Conservation (phyloP, 2,329 filamentous ascomycete genomes). For the Ceratocystis colombiana region DNA sequence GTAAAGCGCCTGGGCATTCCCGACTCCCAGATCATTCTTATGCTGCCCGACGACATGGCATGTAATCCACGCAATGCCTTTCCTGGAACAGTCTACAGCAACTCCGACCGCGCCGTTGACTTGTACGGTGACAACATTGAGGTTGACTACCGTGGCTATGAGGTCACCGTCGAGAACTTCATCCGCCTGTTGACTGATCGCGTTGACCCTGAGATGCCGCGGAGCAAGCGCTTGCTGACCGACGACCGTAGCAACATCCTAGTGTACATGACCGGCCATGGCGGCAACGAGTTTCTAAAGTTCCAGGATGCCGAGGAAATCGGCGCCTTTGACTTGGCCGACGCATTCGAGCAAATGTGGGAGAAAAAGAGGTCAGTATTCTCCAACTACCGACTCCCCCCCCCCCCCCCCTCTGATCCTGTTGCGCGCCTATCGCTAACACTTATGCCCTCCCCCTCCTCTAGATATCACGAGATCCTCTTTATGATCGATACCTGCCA, state of each 20-base stretch:
- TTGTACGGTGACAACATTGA: conserved; percentile 98
- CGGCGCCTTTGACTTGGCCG: conserved; percentile 85
- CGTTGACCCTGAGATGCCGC: conserved; percentile 85
- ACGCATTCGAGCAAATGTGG: conserved; percentile 99
- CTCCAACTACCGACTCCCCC: background rate
- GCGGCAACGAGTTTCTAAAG: conserved; percentile 94
- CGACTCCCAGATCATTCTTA: conserved; percentile 97
- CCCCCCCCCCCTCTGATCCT: too few species aligned
- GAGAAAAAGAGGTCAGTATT: conserved; percentile 78
- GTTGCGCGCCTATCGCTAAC: too few species aligned
- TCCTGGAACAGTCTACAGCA: conserved; percentile 95
- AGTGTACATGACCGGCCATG: conserved; percentile 98
- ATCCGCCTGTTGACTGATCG: conserved; percentile 90
- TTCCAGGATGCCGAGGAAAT: conserved; percentile 99
- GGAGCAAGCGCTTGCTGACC: conserved; percentile 85
- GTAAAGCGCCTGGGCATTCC: conserved; percentile 96
- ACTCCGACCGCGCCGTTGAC: conserved; percentile 88
- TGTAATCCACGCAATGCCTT: conserved; percentile 98
- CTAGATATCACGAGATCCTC: conserved; percentile 84
- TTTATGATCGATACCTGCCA: conserved; percentile 99
- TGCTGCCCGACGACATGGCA: conserved; percentile 99
- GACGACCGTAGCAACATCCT: conserved; percentile 94
- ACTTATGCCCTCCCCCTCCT: background rate
- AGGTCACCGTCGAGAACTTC: conserved; percentile 98
- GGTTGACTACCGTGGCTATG: conserved; percentile 95